These are phyloP conservation scores for Cucurbita maxima DNA, from an alignment of 306 rosid genomes.

Conservation along the genomic window DNA sequence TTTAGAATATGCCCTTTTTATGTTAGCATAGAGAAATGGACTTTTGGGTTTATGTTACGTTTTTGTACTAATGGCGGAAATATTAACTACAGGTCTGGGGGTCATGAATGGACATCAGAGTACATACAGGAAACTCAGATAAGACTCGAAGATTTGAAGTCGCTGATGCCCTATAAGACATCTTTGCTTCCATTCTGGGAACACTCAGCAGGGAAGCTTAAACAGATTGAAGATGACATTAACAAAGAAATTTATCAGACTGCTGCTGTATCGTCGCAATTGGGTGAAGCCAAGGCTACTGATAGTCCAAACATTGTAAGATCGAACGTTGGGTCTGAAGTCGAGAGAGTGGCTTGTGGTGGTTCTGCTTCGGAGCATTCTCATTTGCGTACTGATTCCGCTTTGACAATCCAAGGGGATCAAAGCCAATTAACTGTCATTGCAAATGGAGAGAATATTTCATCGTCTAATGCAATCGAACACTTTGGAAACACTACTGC, in stretches of 20 bases:
- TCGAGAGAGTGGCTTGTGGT: slow-evolving; percentile 12
- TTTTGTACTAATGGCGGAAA: slow-evolving; percentile 1
- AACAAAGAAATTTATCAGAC: slow-evolving; percentile 30
- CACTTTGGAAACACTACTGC: slow-evolving; percentile 13
- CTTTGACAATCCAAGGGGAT: slow-evolving; percentile 8
- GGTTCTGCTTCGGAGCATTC: slow-evolving; percentile 22
- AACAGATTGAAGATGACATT: slow-evolving; percentile 46
- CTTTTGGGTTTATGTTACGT: neutral
- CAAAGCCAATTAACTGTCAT: slow-evolving; percentile 3
- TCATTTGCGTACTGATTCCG: slow-evolving; percentile 19
- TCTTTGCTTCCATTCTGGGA: slow-evolving; percentile 82
- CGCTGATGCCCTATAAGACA: slow-evolving; percentile 45
- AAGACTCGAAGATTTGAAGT: slow-evolving; percentile 63
- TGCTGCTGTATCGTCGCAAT: slow-evolving; percentile 12
- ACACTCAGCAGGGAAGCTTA: slow-evolving; percentile 64
- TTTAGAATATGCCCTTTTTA: neutral
- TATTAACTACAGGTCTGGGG: slow-evolving; percentile 40
- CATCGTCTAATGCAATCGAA: slow-evolving; percentile 17
- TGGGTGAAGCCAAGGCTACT: slow-evolving; percentile 24
- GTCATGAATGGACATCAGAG: slow-evolving; percentile 28
- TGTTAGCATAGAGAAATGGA: neutral
- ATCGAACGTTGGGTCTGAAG: slow-evolving; percentile 19
- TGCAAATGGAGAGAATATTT: slow-evolving; percentile 6
- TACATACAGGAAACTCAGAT: slow-evolving; percentile 63
- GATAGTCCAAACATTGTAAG: slow-evolving; percentile 16